Conservation (phyloP, 192 early-diverging fungal species). For the Polychytrium aggregatum region DNA sequence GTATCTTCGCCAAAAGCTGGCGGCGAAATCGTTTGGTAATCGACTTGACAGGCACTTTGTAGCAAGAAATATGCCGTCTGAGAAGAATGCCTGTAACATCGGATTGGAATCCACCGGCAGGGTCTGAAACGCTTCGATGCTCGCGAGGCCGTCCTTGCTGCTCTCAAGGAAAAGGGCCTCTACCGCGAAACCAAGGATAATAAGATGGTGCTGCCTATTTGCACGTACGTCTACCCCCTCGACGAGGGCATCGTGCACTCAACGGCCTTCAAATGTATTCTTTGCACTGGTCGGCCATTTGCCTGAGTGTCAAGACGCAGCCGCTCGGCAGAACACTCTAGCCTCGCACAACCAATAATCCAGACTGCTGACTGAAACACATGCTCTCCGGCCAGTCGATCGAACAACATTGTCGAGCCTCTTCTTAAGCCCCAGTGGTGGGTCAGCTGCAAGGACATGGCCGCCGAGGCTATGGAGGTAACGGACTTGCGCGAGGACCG, state of each 20-base stretch:
- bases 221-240: constrained; percentile 56
- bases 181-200: constrained; percentile 79
- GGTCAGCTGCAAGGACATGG: constrained; percentile 85
- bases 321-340: neutral
- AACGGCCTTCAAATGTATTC: neutral
- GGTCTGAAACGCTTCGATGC: constrained; percentile 92
- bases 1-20: too few relatives aligned
- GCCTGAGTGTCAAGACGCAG: constrained; percentile 2
- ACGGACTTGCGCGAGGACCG: too few relatives aligned
- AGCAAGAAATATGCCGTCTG: neutral
- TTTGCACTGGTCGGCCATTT: constrained; percentile 1
- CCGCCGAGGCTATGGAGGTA: constrained; percentile 57
- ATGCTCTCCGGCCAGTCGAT: too few relatives aligned
- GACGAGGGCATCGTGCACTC: neutral
- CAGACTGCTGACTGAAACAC: neutral
- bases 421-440: constrained; percentile 99
- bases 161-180: constrained; percentile 78
- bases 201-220: constrained; percentile 88
- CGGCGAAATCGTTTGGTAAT: constrained; percentile 9
- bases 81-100: neutral
- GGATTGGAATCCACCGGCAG: constrained; percentile 1
- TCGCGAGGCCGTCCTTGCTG: constrained; percentile 74
- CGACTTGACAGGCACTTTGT: neutral
- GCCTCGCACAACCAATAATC: too few relatives aligned
- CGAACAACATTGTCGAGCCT: constrained; percentile 92